Base-by-base conservation (phyloP, 768 basidiomycete genomes). In the Naganishia antarctica region DNA sequence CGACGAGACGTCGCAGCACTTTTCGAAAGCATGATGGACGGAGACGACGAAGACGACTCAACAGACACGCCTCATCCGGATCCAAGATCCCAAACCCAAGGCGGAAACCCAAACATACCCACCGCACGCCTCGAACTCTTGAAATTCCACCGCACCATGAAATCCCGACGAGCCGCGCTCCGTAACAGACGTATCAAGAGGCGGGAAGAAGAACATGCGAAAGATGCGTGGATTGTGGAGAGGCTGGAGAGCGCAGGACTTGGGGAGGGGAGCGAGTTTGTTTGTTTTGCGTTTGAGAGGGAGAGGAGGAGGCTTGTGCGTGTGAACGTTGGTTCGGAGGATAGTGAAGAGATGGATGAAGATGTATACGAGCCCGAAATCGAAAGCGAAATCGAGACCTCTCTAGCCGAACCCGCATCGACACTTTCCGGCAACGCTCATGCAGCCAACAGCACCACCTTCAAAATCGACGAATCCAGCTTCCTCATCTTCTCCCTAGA, bases 401-500 rank as follows among this genome's bases (percentile, higher is more conserved):
- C 18, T 12, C 13, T 31, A 29, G 45, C 11, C 37, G 53, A 11
- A 51, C 6, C 47, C 44, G 18, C 37, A 29, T 26, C 21, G 2
- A 11, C 60, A 32, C 13, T 12, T 16, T 18, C 43, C 16, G 9
- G 18, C 18, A 5, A 13, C 5, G 26, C 40, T 23, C 11, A 26
- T 44, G 29, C 23, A 16, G 15, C 9, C 60, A n/a, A 16, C 3
- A 23, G 15, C 8, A 4, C 46, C 12, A 9, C 6, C 9, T n/a
- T 41, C n/a, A n/a, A 43, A 18, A 63, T 63, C 73, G 61, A 69
- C 44, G 68, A 89, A 85, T 89, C 90, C 32, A 88, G 88, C 47
- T 92, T 97, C 89, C 88, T 99, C 49, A 94, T 90, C 18, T 98
- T 93, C 79, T 87, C 91, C 16, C 89, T 90, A 3, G 81, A 84